phyloP scores from a whole-genome alignment of 352 stramenopile genomes.

The Peronosclerospora sorghi region DNA sequence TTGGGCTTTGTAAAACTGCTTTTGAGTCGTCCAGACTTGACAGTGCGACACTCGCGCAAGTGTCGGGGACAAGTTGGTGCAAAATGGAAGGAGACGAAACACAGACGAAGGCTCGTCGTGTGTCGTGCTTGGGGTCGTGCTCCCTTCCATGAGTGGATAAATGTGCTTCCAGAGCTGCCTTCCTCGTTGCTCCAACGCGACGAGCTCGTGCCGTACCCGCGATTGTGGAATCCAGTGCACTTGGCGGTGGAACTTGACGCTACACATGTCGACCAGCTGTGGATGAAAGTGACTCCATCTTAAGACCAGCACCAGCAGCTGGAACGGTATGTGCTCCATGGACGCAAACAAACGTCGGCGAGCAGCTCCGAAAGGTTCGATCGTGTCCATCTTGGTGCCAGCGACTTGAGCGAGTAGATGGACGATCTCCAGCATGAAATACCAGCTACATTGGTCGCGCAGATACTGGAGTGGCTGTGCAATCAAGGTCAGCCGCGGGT shows the following conservation, averaged over 20 bases:
- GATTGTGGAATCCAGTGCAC: constrained; percentile 33
- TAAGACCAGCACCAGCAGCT: constrained; percentile 50
- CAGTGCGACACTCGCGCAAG: constrained; percentile 38
- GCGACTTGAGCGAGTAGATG: constrained; percentile 4
- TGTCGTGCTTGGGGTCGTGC: no score
- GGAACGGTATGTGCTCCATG: constrained; percentile 46
- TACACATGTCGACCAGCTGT: constrained; percentile 20
- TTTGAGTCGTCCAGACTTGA: constrained; percentile 58
- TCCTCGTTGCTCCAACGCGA: constrained; percentile 15
- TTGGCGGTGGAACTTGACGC: constrained; percentile 39
- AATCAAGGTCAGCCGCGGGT: constrained; percentile 5
- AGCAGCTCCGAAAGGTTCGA: constrained; percentile 1
- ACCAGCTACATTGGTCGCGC: constrained; percentile 33
- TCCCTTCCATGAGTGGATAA: constrained; percentile 4
- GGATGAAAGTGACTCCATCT: constrained; percentile 70
- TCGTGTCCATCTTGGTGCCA: background rate
- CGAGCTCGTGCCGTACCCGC: constrained; percentile 28
- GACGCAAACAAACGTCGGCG: constrained; percentile 23
- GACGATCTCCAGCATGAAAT: constrained; percentile 48
- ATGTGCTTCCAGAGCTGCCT: constrained; percentile 21
- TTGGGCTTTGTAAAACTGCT: constrained; percentile 69
- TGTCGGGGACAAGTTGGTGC: background rate
- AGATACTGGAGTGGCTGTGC: constrained; percentile 29
- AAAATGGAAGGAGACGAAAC: no score
- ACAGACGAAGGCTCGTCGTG: no score